Percentiles rank a stretch among this genome's conserved stretches.
Evolutionary conservation across 768 basidiomycete species (phyloP).

Genomic region (Suillus alpinus): DNA sequence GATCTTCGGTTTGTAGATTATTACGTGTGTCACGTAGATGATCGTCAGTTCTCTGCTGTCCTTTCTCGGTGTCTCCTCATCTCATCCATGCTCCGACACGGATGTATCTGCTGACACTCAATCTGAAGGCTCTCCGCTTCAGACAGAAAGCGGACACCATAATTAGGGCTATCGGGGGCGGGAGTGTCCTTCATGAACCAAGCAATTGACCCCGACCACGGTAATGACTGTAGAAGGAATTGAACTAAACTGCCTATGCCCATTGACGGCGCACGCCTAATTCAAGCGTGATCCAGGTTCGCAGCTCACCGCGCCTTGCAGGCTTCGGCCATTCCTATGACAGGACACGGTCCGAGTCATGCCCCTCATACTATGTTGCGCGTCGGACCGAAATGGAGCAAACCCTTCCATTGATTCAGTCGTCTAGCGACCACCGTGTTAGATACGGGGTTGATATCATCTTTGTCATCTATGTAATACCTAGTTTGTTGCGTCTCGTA

Average conservation of each 20-base stretch:
- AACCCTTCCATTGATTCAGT: conserved; percentile 83
- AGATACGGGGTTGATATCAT: conserved; percentile 77
- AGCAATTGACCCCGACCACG: conserved; percentile 13
- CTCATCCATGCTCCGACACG: not conserved
- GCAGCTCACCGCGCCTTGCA: conserved; percentile 23
- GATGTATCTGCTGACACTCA: not conserved
- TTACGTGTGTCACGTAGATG: not conserved
- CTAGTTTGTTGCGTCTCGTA: not conserved
- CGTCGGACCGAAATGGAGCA: conserved; percentile 51
- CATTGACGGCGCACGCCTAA: not conserved
- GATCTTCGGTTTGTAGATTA: not conserved
- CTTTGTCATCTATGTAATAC: not conserved
- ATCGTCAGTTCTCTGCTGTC: not conserved
- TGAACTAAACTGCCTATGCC: not conserved
- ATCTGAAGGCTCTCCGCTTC: conserved; percentile 35
- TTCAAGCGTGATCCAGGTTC: conserved; percentile 20
- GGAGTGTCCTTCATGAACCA: conserved; percentile 19
- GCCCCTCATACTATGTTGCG: conserved; percentile 16
- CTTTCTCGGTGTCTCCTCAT: not conserved
- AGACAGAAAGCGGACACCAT: conserved; percentile 73
- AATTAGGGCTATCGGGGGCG: conserved; percentile 52
- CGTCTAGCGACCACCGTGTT: conserved; percentile 54
- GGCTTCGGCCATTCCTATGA: conserved; percentile 20
- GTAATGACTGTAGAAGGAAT: conserved; percentile 11
- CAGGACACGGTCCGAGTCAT: conserved; percentile 11